Percentiles rank a stretch among this genome's conserved stretches.
Conservation (phyloP, 257 asterid genomes). For the Nicotiana noctiflora region DNA sequence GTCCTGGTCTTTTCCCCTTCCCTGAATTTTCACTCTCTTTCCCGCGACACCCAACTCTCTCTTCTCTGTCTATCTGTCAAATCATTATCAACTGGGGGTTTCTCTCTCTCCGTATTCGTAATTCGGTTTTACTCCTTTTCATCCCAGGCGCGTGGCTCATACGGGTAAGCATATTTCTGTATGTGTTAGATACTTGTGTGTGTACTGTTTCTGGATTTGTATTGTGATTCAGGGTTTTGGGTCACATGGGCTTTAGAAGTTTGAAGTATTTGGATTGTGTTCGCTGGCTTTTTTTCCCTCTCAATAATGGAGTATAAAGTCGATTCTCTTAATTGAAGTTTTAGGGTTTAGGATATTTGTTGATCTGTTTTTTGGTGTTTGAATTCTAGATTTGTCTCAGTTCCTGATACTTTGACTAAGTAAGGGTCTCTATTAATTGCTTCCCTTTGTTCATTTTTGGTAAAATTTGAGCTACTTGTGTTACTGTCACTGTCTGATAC, state of each 20-base stretch:
- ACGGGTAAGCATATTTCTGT: not conserved
- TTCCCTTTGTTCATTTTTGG: not conserved
- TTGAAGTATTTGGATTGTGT: not conserved
- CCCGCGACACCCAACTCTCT: conserved; percentile 1
- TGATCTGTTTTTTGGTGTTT: not conserved
- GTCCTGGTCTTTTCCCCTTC: not conserved
- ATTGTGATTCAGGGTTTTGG: not conserved
- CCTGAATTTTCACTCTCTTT: not conserved
- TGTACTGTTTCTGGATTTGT: not conserved
- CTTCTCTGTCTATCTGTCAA: not conserved
- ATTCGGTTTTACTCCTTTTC: not conserved
- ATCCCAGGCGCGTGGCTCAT: not conserved
- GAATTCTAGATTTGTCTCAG: not conserved
- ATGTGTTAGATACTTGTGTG: not conserved
- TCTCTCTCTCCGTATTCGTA: not conserved
- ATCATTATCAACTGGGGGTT: not conserved
- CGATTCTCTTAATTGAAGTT: not conserved
- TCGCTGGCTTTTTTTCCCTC: not conserved
- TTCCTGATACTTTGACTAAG: not conserved
- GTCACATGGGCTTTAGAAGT: not conserved
- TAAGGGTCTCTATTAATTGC: not conserved
- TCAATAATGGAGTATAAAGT: not conserved
- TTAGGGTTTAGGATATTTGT: not conserved
- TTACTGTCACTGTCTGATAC: not conserved
- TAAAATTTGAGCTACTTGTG: not conserved